These are phyloP conservation scores for Trichoderma asperellum DNA, from an alignment of 2,329 filamentous ascomycete species.

Conservation along the genomic window DNA sequence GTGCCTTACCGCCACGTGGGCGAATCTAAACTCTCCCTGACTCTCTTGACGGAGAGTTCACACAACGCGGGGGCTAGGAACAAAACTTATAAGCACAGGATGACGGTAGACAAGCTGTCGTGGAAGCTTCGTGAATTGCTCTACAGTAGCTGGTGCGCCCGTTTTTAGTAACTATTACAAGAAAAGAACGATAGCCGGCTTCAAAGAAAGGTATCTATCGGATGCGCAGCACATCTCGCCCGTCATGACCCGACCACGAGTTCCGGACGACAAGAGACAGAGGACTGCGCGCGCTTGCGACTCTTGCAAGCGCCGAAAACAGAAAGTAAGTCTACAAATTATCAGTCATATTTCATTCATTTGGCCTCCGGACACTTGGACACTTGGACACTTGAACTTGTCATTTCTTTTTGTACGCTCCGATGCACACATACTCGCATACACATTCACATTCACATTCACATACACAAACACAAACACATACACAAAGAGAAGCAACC, in stretches of 20 bases:
- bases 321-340: conserved; percentile 57
- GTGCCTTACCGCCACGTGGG: conserved; percentile 22
- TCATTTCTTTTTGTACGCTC: conserved; percentile 10
- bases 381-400: neutral
- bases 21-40: conserved; percentile 16
- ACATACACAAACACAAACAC: neutral
- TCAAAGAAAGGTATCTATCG: conserved; percentile 7
- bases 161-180: conserved; percentile 16
- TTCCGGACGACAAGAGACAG: conserved; percentile 63
- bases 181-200: conserved; percentile 7
- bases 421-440: neutral
- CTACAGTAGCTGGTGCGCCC: conserved; percentile 18
- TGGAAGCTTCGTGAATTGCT: conserved; percentile 24
- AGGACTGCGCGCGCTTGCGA: conserved; percentile 67
- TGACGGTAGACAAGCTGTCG: conserved; percentile 21
- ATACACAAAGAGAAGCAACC: neutral
- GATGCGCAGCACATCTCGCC: conserved; percentile 21
- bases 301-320: conserved; percentile 67
- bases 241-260: conserved; percentile 57
- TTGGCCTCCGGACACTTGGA: conserved; percentile 7
- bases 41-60: conserved; percentile 10
- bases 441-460: neutral
- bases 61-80: conserved; percentile 15
- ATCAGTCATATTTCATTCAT: conserved; percentile 21
- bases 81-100: conserved; percentile 23